Conservation (phyloP, 192 early-diverging fungal species). For the Backusella tuberculispora region DNA sequence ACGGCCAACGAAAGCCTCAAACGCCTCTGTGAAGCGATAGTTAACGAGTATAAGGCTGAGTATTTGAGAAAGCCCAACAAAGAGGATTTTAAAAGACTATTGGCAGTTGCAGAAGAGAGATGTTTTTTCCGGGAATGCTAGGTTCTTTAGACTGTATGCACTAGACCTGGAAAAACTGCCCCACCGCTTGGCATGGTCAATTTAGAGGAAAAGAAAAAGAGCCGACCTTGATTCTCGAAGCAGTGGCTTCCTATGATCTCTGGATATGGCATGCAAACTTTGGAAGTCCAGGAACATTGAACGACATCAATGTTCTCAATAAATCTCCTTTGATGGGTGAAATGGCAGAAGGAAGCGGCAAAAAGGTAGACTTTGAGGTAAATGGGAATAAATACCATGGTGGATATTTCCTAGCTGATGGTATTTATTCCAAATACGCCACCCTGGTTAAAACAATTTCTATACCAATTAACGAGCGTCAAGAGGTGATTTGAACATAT, state of each 20-base stretch:
- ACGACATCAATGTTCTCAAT: constrained; percentile 33
- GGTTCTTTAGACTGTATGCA: constrained; percentile 42
- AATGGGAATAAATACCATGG: background rate
- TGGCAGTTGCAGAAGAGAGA: too few relatives aligned
- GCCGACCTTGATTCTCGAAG: constrained; percentile 32
- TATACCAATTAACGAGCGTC: background rate
- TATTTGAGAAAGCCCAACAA: background rate
- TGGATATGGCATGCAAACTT: constrained; percentile 41
- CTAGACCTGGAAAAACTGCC: constrained; percentile 8
- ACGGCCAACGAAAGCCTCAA: background rate
- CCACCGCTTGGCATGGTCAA: constrained; percentile 7
- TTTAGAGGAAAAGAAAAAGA: constrained; percentile 20
- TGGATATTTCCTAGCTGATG: background rate
- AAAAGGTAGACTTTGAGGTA: background rate
- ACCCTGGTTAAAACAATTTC: background rate
- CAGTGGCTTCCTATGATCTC: constrained; percentile 28
- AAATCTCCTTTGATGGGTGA: background rate
- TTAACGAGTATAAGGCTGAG: background rate
- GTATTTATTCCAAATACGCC: too few relatives aligned
- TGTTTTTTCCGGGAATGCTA: constrained; percentile 42
- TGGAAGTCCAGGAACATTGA: constrained; percentile 28
- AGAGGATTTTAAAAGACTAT: too few relatives aligned
- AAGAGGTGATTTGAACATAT: background rate
- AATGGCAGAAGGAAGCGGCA: background rate
- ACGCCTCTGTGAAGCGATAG: background rate